Percentiles rank a stretch among this genome's conserved stretches.
phyloP scores from a whole-genome alignment of 495 filamentous ascomycete genomes.

The Aspergillus ostianus region DNA sequence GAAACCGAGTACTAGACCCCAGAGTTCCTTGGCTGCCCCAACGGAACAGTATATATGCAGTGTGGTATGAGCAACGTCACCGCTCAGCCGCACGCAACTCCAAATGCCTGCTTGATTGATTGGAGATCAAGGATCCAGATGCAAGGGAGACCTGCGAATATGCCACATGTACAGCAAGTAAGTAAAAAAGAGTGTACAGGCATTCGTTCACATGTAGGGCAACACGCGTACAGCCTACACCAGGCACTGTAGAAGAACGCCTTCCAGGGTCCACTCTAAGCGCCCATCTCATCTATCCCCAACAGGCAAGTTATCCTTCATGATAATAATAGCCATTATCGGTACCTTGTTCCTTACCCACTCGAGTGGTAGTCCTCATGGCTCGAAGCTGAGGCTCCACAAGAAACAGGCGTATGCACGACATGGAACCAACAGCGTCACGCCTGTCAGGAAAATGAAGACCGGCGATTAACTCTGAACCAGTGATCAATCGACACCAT shows the following conservation, averaged over 20 bases:
- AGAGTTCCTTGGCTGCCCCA: neutral
- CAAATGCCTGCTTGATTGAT: neutral
- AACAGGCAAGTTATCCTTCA: neutral
- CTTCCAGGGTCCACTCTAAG: neutral
- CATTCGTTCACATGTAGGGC: neutral
- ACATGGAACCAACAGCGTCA: neutral
- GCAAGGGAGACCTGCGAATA: neutral
- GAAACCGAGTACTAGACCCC: neutral
- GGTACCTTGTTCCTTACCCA: neutral
- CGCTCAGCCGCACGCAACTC: neutral
- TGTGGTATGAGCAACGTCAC: neutral
- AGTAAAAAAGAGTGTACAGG: too few relatives aligned
- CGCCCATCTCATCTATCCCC: neutral
- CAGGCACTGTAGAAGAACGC: neutral
- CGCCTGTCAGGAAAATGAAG: neutral
- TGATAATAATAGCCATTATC: neutral
- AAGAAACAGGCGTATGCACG: neutral
- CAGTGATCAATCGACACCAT: neutral
- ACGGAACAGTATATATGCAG: neutral
- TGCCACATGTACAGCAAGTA: neutral
- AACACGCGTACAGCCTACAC: neutral
- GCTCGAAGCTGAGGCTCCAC: neutral
- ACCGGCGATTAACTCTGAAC: neutral
- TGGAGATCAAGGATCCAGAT: neutral
- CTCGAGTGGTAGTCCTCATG: neutral